These are phyloP conservation scores for Falciphora oryzae DNA, from an alignment of 2,329 filamentous ascomycete species.

Conservation along the genomic window DNA sequence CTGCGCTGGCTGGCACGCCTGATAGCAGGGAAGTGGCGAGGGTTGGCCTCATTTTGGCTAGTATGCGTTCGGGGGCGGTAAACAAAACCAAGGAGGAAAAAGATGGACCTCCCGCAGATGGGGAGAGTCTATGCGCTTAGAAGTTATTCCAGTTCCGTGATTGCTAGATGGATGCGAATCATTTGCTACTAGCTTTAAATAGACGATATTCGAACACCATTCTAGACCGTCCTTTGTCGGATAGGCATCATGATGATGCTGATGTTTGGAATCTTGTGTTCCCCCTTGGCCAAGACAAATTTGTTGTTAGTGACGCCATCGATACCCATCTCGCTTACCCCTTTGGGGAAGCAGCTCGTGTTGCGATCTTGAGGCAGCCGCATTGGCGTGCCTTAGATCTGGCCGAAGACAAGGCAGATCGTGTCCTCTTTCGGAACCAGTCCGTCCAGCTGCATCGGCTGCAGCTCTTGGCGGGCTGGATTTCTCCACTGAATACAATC, in stretches of 20 bases:
- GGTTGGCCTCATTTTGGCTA: not conserved
- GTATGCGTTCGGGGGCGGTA: no score
- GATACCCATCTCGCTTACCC: not conserved
- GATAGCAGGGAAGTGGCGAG: not conserved
- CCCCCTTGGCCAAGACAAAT: not conserved
- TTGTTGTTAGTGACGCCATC: not conserved
- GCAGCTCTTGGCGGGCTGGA: not conserved
- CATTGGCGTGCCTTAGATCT: not conserved
- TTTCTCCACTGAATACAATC: not conserved
- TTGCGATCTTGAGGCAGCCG: not conserved
- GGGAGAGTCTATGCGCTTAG: no score
- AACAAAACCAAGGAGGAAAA: no score
- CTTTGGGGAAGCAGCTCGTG: not conserved
- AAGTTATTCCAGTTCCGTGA: no score
- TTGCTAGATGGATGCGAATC: no score
- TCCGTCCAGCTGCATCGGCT: no score
- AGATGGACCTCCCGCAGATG: fast-evolving
- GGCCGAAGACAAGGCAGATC: no score
- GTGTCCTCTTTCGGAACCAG: no score
- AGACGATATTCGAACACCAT: not conserved
- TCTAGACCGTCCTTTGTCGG: not conserved
- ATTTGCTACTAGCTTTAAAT: no score
- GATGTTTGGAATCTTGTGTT: not conserved
- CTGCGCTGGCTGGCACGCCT: not conserved
- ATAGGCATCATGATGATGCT: not conserved